Conservation (phyloP, 108 stramenopile species). For the Asterionellopsis glacialis region DNA sequence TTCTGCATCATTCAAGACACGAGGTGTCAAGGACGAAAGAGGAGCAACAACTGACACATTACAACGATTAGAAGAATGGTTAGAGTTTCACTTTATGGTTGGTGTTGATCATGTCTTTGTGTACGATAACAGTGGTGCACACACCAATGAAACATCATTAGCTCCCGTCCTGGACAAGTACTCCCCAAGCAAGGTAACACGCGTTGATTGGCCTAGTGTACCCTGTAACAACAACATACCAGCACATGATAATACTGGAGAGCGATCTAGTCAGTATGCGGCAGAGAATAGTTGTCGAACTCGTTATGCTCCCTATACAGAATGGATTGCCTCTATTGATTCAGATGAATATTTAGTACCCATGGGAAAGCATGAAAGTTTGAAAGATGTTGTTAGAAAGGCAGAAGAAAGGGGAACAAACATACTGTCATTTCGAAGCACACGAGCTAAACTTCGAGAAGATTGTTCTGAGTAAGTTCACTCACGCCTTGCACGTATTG, state of each 20-base stretch:
- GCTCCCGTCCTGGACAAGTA: slow-evolving; percentile 64
- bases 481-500: background rate
- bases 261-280: slow-evolving; percentile 73
- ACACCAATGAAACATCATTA: slow-evolving; percentile 57
- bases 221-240: slow-evolving; percentile 72
- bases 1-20: slow-evolving; percentile 54
- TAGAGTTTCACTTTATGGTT: slow-evolving; percentile 76
- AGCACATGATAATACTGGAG: slow-evolving; percentile 63
- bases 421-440: slow-evolving; percentile 54
- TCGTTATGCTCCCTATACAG: slow-evolving; percentile 59
- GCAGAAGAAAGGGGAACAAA: slow-evolving; percentile 38
- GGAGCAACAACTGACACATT: slow-evolving; percentile 33
- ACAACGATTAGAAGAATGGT: slow-evolving; percentile 65
- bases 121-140: slow-evolving; percentile 79
- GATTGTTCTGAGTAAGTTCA: slow-evolving; percentile 22
- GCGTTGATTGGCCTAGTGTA: slow-evolving; percentile 39
- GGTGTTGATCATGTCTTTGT: slow-evolving; percentile 48
- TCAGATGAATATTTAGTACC: slow-evolving; percentile 79
- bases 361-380: slow-evolving; percentile 44
- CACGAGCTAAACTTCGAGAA: slow-evolving; percentile 29
- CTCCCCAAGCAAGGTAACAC: slow-evolving; percentile 45
- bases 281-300: slow-evolving; percentile 67
- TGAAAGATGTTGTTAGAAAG: slow-evolving; percentile 47
- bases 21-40: slow-evolving; percentile 29
- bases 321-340: slow-evolving; percentile 76